A percentile compares a stretch with the other conserved stretches of the same genome.
phyloP scores from a whole-genome alignment of 768 basidiomycete genomes.

The Hebeloma cylindrosporum region DNA sequence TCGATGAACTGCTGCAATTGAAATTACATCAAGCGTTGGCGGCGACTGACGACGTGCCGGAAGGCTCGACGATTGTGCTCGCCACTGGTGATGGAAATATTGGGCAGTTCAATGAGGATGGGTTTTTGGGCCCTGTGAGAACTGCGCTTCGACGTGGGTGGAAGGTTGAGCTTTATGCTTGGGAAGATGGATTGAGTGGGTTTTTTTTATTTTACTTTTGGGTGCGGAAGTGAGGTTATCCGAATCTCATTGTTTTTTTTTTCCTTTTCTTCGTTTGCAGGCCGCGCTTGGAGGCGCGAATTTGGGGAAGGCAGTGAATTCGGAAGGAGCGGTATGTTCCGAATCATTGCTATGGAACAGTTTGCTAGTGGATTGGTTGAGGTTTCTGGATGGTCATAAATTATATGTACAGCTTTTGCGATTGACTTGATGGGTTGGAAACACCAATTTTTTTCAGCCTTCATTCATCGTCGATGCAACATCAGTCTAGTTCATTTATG shows the following conservation, averaged over 20 bases:
- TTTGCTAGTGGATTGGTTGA: constrained; percentile 63
- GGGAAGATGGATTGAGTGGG: constrained; percentile 79
- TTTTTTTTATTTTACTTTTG: constrained; percentile 6
- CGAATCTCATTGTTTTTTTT: constrained; percentile 4
- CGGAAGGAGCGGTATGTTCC: constrained; percentile 48
- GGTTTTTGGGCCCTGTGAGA: constrained; percentile 78
- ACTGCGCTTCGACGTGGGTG: constrained; percentile 88
- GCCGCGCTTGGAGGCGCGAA: constrained; percentile 69
- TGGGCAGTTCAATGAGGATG: constrained; percentile 90
- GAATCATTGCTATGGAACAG: constrained; percentile 64
- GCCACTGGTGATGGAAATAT: constrained; percentile 94
- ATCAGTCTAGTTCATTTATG: too few relatives aligned
- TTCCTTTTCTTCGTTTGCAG: constrained; percentile 20
- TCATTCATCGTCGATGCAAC: too few relatives aligned
- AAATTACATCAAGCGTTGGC: constrained; percentile 88
- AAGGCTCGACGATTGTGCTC: constrained; percentile 80
- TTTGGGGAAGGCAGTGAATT: constrained; percentile 63
- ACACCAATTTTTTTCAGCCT: too few relatives aligned
- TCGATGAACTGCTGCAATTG: constrained; percentile 91
- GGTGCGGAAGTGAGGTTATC: too few relatives aligned
- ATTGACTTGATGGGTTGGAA: too few relatives aligned
- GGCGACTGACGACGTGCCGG: constrained; percentile 60
- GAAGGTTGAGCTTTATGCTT: constrained; percentile 93
- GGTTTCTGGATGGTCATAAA: constrained; percentile 14
- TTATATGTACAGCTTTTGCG: too few relatives aligned